Conservation (phyloP, 331 rosid genomes). For the Spiraea crenata region DNA sequence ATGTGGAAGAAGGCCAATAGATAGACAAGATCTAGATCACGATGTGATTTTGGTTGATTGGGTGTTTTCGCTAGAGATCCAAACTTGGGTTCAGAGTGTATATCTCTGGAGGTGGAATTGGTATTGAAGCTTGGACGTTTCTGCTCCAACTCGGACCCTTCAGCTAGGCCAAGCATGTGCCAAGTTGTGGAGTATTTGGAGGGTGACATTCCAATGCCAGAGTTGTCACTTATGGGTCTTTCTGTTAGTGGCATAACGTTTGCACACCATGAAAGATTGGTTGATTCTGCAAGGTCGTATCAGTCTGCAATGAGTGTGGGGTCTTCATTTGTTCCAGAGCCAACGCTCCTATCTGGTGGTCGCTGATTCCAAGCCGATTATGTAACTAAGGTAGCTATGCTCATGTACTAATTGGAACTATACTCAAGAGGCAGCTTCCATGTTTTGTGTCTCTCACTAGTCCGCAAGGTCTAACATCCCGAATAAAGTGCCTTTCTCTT, state of each 20-base stretch:
- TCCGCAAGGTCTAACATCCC: no score
- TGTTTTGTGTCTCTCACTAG: no score
- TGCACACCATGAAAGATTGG: conserved; percentile 25
- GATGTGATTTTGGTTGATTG: no score
- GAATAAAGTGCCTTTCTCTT: no score
- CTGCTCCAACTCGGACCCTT: not conserved
- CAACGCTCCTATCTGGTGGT: conserved; percentile 52
- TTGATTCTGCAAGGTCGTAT: conserved; percentile 37
- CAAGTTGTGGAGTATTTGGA: not conserved
- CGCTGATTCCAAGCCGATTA: conserved; percentile 26
- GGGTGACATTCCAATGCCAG: not conserved
- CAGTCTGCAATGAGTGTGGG: conserved; percentile 30
- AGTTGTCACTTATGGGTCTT: conserved; percentile 21
- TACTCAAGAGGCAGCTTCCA: no score
- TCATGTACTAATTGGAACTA: no score
- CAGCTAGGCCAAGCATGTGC: not conserved
- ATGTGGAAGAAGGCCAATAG: no score
- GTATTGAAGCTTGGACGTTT: not conserved
- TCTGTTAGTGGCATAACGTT: conserved; percentile 27
- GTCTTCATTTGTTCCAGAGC: conserved; percentile 20
- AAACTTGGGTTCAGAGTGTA: no score
- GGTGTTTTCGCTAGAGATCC: no score
- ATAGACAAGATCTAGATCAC: no score
- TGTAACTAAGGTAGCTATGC: no score
- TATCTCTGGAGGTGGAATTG: no score